Conservation (phyloP, 2,329 filamentous ascomycete species). For the Sordariomycetes sp. region DNA sequence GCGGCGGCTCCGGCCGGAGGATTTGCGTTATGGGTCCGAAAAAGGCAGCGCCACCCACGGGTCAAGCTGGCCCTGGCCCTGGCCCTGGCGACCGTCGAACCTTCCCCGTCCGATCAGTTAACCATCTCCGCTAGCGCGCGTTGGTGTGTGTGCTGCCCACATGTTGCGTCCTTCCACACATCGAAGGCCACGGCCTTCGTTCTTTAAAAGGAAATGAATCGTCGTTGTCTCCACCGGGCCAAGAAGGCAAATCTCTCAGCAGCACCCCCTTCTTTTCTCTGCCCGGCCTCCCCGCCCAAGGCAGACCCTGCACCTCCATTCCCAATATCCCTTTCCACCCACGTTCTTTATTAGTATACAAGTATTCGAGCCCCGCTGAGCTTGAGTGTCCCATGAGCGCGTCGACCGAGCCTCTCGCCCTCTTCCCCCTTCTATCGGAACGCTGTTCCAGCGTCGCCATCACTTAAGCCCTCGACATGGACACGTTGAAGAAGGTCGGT, state of each 20-base stretch:
- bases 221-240: not conserved
- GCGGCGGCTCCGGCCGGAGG: not conserved
- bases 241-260: not conserved
- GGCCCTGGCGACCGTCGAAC: not conserved
- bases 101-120: not conserved
- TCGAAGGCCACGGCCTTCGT: not conserved
- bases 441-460: not conserved
- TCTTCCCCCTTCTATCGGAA: not conserved
- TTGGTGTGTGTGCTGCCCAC: not conserved
- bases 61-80: too few species aligned
- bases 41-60: not conserved
- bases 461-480: constrained; percentile 1
- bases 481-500: constrained; percentile 17
- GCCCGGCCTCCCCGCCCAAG: not conserved
- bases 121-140: not conserved
- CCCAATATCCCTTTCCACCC: not conserved
- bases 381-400: not conserved
- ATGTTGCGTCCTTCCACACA: not conserved
- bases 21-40: not conserved
- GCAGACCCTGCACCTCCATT: not conserved
- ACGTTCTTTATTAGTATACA: not conserved
- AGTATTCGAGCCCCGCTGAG: not conserved
- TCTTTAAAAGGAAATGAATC: not conserved
- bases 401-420: not conserved
- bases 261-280: not conserved